phyloP scores from a whole-genome alignment of 805 yeast species.

The Diddensiella transvaalensis region DNA sequence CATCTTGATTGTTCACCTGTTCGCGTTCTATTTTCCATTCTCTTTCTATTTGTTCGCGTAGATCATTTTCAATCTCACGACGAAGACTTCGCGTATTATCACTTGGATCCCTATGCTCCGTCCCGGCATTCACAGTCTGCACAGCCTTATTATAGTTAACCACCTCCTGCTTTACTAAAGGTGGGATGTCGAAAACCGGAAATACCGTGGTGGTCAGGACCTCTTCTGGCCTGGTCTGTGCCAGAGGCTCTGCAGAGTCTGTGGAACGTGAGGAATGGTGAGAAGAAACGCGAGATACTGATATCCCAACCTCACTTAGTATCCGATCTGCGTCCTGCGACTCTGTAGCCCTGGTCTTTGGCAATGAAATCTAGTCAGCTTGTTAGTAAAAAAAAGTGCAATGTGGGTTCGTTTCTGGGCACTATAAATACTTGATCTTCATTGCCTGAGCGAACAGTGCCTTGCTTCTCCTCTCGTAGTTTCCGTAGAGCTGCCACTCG shows the following conservation, averaged over 20 bases:
- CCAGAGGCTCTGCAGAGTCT: not conserved
- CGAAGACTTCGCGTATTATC: slow-evolving; percentile 1
- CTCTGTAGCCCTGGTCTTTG: no score
- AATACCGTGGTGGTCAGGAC: not conserved
- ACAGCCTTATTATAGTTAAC: slow-evolving; percentile 30
- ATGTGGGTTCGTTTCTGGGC: no score
- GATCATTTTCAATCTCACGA: slow-evolving; percentile 7
- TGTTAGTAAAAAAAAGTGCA: no score
- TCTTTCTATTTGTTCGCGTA: slow-evolving; percentile 6
- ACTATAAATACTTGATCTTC: no score
- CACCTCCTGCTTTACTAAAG: slow-evolving; percentile 7
- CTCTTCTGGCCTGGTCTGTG: not conserved
- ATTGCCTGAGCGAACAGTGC: slow-evolving; percentile 22
- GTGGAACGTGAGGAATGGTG: not conserved
- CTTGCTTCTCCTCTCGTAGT: slow-evolving; percentile 36
- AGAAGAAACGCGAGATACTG: slow-evolving; percentile 1
- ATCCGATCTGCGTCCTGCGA: not conserved
- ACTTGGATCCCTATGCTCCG: not conserved
- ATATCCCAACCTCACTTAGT: not conserved
- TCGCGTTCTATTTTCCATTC: not conserved
- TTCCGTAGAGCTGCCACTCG: slow-evolving; percentile 50
- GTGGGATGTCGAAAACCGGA: slow-evolving; percentile 12
- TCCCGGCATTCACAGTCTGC: slow-evolving; percentile 26
- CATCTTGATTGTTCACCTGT: not conserved
- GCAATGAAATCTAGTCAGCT: no score